Base-by-base conservation (phyloP, 139 green algal genomes). In the Chlorella sorokiniana region DNA sequence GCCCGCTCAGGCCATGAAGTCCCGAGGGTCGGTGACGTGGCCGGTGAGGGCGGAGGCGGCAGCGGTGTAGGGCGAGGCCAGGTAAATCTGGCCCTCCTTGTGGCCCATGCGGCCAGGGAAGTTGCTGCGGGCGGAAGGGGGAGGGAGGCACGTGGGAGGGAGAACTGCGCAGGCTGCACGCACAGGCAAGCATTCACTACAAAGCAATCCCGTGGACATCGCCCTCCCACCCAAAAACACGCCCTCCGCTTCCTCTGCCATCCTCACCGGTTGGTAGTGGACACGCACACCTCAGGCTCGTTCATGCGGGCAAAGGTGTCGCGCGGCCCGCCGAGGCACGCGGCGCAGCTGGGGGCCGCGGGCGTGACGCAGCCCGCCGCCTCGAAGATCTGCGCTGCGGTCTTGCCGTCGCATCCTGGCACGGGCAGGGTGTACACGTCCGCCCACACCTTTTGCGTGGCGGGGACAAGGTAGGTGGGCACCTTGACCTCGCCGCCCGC, bases 281-380 rank as follows among this genome's bases (percentile, higher is more conserved):
- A 98, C 27, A 98, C 95, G 81, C 93, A 97, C 65, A 97, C 91
- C 88, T 97, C 86, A 14, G 96, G 92, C 90, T 98, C 93, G 84
- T 98, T 98, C 94, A 98, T 97, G 78, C 95, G 92, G 1, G 94
- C 95, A 86, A 96, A 98, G 20, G 95, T 98, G 89, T 98, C 95
- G 52, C 92, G 89, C 22, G 95, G 95, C 0, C 95, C 95, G 29
- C 96, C 95, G 72, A 98, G 82, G 91, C 95, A 98, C 0, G 95
- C 95, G 41, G 96, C 96, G 83, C 95, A 98, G 16, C 86, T 94
- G 65, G 95, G 95, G 5, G 95, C 85, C 4, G 95, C 96, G 38
- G 95, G 95, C 18, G 93, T 91, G 25, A 92, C 89, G 87, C 95
- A 98, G 61, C 95, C 95, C 1, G 95, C 95, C 42, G 85, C 95